Evolutionary conservation across 2,329 filamentous ascomycete genomes (phyloP), one percentile per base, ranked within the genome.

Genomic region (Aspergillus clavatus): DNA sequence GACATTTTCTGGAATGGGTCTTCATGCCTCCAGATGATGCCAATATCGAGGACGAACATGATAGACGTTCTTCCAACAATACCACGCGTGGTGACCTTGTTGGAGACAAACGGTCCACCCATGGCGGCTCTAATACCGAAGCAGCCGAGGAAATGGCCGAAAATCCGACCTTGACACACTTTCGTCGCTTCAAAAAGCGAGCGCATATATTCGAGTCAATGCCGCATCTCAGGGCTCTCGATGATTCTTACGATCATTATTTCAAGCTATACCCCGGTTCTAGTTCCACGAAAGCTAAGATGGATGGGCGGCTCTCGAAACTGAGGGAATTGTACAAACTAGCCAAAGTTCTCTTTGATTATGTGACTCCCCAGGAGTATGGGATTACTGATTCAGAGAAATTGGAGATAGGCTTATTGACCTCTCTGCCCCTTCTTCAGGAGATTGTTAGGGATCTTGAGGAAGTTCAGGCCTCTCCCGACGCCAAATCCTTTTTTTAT

Each of bases 301-400:
- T 84, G 12, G 91, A 97, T 60, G 85, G 82, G 23, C 81, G 89
- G 5, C 83, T 97, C 10, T 86, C 90, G 55, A 93, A 93, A 50
- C 77, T 98, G 35, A 83, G 93, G 51, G 90, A 98, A 67, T 76
- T 98, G 44, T 98, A 97, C 70, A 88, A 88, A 57, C 77, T 96
- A 38, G 88, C 89, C 45, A 98, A 98, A 70, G 84, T 97, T 10
- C 73, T 98, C 11, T 98, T 98, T 61, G 93, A 98, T 69, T 98
- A 96, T 65, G 95, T 98, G 59, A 95, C 93, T 43, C 93, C 93
- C 1, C 93, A 98, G 61, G 93, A 98, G 68, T 98, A 98, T 62
- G 93, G 93, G 43, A 98, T 98, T 55, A 89, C 87, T 3, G 87
- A 96, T 61, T 85, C 83, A 47, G 93, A 98, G 70, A 98, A 98